phyloP scores from a whole-genome alignment of 192 early-diverging fungal species.

The Coemansia sp. region DNA sequence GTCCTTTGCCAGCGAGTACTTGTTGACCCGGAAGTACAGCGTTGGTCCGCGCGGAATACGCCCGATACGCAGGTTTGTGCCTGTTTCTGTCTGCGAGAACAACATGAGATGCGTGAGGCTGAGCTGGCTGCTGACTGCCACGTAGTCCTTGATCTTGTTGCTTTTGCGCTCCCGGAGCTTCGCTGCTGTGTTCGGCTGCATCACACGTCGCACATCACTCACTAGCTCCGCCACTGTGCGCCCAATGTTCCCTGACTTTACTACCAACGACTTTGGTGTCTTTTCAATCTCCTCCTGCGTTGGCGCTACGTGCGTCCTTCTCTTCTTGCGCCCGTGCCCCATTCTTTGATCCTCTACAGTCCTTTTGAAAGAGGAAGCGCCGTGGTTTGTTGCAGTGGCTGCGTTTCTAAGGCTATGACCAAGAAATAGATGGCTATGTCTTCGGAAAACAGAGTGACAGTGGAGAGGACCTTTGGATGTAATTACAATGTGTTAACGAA shows the following conservation, averaged over 20 bases:
- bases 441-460: no score
- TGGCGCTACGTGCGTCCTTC: constrained; percentile 53
- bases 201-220: constrained; percentile 76
- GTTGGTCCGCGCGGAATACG: constrained; percentile 92
- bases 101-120: constrained; percentile 87
- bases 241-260: constrained; percentile 84
- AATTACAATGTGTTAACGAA: no score
- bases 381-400: neutral
- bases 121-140: constrained; percentile 79
- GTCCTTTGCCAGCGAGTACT: constrained; percentile 83
- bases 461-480: no score
- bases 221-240: constrained; percentile 77
- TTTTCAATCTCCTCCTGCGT: constrained; percentile 56
- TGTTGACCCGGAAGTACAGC: constrained; percentile 77
- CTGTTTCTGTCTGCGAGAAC: constrained; percentile 80
- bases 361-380: neutral
- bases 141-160: constrained; percentile 93
- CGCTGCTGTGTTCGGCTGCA: constrained; percentile 95
- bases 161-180: constrained; percentile 85
- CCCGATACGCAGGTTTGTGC: constrained; percentile 82
- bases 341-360: constrained; percentile 5
- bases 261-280: constrained; percentile 86
- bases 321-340: constrained; percentile 50
- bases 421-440: no score
- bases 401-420: no score